A percentile compares a stretch with the other conserved stretches of the same genome.
Evolutionary conservation across 768 basidiomycete species (phyloP).

Genomic region (Rhodotorula toruloides): DNA sequence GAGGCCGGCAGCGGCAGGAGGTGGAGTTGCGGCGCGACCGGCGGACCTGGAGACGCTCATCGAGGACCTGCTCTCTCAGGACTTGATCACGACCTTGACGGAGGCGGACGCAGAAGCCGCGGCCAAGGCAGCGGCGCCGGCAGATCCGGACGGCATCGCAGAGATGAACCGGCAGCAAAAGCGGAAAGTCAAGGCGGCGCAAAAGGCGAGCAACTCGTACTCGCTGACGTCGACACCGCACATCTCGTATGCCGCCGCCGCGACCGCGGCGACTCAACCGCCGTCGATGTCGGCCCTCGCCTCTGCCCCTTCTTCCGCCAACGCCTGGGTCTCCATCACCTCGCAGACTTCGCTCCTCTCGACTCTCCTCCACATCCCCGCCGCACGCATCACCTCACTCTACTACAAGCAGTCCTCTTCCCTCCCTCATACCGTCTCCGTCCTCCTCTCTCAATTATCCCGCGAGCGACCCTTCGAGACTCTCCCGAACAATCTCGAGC

Average conservation of each 20-base stretch:
- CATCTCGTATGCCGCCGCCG: background rate
- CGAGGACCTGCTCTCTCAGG: conserved; percentile 35
- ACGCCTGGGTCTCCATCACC: conserved; percentile 30
- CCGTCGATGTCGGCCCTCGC: background rate
- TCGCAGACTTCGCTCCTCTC: conserved; percentile 28
- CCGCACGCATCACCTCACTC: conserved; percentile 11
- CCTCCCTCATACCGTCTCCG: conserved; percentile 20
- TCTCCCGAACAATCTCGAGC: conserved; percentile 5
- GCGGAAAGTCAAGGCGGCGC: conserved; percentile 19
- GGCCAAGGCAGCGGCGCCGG: background rate
- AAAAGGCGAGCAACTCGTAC: conserved; percentile 22
- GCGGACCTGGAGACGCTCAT: conserved; percentile 31
- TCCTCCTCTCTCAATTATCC: conserved; percentile 20
- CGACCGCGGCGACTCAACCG: background rate
- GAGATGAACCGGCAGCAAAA: conserved; percentile 1
- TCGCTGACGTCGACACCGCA: conserved; percentile 30
- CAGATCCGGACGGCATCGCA: background rate
- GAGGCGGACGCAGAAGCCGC: conserved; percentile 16
- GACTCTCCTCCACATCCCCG: conserved; percentile 17
- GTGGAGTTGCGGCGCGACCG: background rate
- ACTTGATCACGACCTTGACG: conserved; percentile 15
- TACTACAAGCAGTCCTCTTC: conserved; percentile 20
- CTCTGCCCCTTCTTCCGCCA: conserved; percentile 10
- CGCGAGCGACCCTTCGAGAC: conserved; percentile 23
- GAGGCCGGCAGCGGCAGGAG: background rate